Conservation (phyloP, 306 rosid genomes). For the Lagenaria siceraria region DNA sequence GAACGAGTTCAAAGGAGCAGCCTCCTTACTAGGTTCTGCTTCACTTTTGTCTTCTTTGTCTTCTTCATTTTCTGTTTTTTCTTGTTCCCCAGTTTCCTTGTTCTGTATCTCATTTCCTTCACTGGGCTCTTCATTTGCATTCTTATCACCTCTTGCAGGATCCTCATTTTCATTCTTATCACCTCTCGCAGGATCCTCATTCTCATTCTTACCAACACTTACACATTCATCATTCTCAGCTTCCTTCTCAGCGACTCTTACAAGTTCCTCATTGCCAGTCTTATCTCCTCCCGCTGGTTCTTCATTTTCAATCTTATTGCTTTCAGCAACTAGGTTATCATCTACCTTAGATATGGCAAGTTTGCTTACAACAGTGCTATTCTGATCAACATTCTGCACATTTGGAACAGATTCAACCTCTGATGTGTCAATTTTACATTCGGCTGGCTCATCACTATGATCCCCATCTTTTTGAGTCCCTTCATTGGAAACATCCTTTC, state of each 20-base stretch:
- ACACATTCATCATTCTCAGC: not conserved
- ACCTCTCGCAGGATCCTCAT: not conserved
- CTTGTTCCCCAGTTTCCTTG: constrained; percentile 11
- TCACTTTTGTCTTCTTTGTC: constrained; percentile 34
- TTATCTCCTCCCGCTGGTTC: not conserved
- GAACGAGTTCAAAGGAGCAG: constrained; percentile 56
- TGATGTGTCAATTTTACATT: constrained; percentile 17
- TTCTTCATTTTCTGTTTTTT: constrained; percentile 22
- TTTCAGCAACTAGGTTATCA: constrained; percentile 14
- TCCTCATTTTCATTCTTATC: constrained; percentile 5
- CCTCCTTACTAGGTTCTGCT: constrained; percentile 36
- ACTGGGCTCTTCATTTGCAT: constrained; percentile 2
- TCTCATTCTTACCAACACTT: not conserved
- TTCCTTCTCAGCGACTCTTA: not conserved
- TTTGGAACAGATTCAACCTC: constrained; percentile 25
- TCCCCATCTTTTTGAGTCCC: constrained; percentile 21
- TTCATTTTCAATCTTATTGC: not conserved
- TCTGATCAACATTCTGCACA: constrained; percentile 15
- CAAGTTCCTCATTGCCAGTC: not conserved
- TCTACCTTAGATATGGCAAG: constrained; percentile 12
- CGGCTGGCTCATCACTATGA: constrained; percentile 25
- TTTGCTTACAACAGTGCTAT: constrained; percentile 17
- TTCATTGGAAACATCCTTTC: constrained; percentile 6
- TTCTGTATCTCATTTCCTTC: constrained; percentile 10
- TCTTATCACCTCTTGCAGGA: constrained; percentile 2